Conservation (phyloP, 805 yeast genomes). For the Saturnispora serradocipensis region DNA sequence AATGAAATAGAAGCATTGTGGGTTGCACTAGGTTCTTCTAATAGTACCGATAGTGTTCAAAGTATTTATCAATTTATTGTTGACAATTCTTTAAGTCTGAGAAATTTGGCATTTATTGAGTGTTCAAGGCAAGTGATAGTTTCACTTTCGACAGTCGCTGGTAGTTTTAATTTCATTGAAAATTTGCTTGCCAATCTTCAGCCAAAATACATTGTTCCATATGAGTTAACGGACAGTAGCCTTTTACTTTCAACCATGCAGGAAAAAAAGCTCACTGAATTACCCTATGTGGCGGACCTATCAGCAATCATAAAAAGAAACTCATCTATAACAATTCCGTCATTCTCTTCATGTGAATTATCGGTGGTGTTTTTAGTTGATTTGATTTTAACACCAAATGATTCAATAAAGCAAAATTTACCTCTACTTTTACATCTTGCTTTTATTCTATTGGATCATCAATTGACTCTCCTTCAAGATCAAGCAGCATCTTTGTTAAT, state of each 20-base stretch:
- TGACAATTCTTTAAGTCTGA: slow-evolving; percentile 55
- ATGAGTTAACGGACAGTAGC: slow-evolving; percentile 13
- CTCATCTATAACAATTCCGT: slow-evolving; percentile 40
- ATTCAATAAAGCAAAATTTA: slow-evolving; percentile 47
- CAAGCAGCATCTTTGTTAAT: slow-evolving; percentile 72
- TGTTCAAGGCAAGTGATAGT: slow-evolving; percentile 75
- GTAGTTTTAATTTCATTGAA: slow-evolving; percentile 47
- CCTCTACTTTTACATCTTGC: slow-evolving; percentile 74
- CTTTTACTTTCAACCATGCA: slow-evolving; percentile 12
- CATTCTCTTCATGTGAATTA: slow-evolving; percentile 80
- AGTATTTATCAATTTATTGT: slow-evolving; percentile 65
- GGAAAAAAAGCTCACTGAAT: slow-evolving; percentile 15
- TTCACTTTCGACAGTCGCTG: slow-evolving; percentile 50
- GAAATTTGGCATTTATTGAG: slow-evolving; percentile 68
- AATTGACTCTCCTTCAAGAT: slow-evolving; percentile 71
- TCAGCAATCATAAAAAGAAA: slow-evolving; percentile 43
- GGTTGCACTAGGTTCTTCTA: slow-evolving; percentile 83
- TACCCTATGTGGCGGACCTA: slow-evolving; percentile 74
- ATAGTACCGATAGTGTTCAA: slow-evolving; percentile 52
- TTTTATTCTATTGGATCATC: slow-evolving; percentile 80
- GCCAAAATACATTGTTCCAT: slow-evolving; percentile 85
- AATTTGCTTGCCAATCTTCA: slow-evolving; percentile 60
- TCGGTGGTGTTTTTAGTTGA: slow-evolving; percentile 83
- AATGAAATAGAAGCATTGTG: slow-evolving; percentile 91
- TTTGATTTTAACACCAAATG: slow-evolving; percentile 57